Evolutionary conservation across 2,329 filamentous ascomycete species (phyloP).

Genomic region (Botrytis deweyae): DNA sequence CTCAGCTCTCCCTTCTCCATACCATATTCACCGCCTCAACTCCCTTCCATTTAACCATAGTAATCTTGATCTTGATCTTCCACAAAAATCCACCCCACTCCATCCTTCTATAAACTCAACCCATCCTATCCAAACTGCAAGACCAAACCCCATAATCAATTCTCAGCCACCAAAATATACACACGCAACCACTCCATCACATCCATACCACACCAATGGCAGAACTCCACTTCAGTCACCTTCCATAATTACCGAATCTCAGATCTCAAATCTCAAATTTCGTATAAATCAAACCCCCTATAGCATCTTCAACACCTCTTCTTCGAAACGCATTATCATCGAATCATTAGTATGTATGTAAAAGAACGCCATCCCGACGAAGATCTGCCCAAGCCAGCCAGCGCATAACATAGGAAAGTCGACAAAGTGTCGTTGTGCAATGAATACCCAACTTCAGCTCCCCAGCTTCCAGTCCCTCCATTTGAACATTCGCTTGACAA

Average conservation of each 20-base stretch:
- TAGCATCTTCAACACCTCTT: background rate
- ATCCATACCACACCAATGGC: background rate
- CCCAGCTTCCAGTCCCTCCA: background rate
- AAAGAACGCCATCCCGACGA: background rate
- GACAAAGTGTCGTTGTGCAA: background rate
- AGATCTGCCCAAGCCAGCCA: background rate
- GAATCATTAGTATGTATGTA: background rate
- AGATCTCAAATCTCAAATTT: background rate
- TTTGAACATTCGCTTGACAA: background rate
- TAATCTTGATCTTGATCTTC: background rate
- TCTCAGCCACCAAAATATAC: background rate
- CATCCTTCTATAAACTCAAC: background rate
- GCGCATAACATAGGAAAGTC: background rate
- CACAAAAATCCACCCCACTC: background rate
- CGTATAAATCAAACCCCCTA: background rate
- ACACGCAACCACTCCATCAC: background rate
- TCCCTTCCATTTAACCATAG: background rate
- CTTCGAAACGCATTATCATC: background rate
- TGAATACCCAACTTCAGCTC: background rate
- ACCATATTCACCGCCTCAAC: background rate
- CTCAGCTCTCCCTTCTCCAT: background rate
- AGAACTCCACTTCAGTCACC: background rate
- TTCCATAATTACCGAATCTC: background rate
- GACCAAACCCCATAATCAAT: background rate
- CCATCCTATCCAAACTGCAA: background rate